Base-by-base conservation (phyloP, 495 filamentous ascomycete genomes). In the Penicillium flavigenum region DNA sequence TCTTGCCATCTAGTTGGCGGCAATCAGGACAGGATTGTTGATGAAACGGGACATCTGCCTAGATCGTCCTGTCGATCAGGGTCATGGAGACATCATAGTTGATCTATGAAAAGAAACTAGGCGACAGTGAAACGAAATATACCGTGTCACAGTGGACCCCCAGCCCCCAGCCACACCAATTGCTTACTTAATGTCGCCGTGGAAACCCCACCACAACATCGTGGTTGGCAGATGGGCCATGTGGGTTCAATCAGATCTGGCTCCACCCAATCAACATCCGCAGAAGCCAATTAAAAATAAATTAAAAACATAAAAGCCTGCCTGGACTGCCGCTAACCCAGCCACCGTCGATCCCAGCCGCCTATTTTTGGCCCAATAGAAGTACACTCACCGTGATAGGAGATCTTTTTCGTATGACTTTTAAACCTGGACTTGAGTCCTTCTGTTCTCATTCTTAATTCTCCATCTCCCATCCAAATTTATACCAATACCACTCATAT, bases 1-100 rank as follows among this genome's bases (percentile, higher is more conserved):
- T 79, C 54, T 89, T 47, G 80, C 81, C 11, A 68, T 81, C 31
- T 80, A 51, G 47, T 43, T 51, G 44, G 32, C 31, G 20, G 5
- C 32, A 38, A 19, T 20, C 29, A 45, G 17, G 45, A n/a, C 32
- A 34, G 54, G 46, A 19, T 24, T 19, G 26, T 46, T 26, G 24
- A 49, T 38, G 8, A n/a, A n/a, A 29, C 44, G 22, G 11, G 12
- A 20, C 24, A 55, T 41, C 16, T 55, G 14, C 43, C 6, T 22
- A 20, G 14, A 20, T 38, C 38, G 29, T 29, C 32, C 16, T 47
- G 22, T 39, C 10, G 34, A 55, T 55, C 32, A 47, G 9, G 31
- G 19, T 55, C 43, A 55, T 47, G 19, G 1, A 12, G 7, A 8
- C 53, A 55, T 55, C 53, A 55, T 55, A 36, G 5, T 27, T 38